Evolutionary conservation across 495 filamentous ascomycete species (phyloP), one percentile per base, ranked within the genome.

Genomic region (Peziza echinospora): DNA sequence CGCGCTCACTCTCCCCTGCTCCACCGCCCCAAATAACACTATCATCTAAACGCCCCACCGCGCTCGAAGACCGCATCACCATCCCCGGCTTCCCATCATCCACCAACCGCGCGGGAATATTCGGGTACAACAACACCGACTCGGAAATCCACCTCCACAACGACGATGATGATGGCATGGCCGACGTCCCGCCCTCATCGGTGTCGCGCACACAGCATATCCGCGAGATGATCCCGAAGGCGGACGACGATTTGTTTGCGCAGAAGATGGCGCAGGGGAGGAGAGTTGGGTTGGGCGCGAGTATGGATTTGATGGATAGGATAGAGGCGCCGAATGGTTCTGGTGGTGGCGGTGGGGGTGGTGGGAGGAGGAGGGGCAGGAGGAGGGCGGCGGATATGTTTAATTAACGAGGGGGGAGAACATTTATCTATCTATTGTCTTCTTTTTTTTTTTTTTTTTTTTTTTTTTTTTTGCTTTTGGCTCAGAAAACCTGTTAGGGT

Each of bases 361-460:
- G 46, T 21, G 48, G 46, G 19, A 26, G 46, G n/a, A 47, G 47
- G 6, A 49, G 47, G 3, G 41, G 49, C 23, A 46, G 54, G 22
- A 53, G 56, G 46, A 52, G 50, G 50, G 49, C 53, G 30, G 56
- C 54, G n/a, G 56, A 59, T 44, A 56, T 56, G 53, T 56, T 56
- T 52, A 17, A 46, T 48, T 22, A 55, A 51, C 47, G 24, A 42
- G 26, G 10, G 24, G 17, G 39, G 22, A 24, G 21, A 17, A 1
- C 19, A 13, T 41, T 22, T 28, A 24, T 3, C 9, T 24, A 13
- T 23, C 7, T 48, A 5, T 48, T n/a, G 24, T 26, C 13, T 23
- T 11, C 9, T 21, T 24, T 46, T 41, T 43, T 48, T 10, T 44
- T 25, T 8, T 9, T 30, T 13, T n/a, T 22, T 43, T 43, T 48